Conservation (phyloP, 108 stramenopile genomes). For the Nannochloropsis granulata region DNA sequence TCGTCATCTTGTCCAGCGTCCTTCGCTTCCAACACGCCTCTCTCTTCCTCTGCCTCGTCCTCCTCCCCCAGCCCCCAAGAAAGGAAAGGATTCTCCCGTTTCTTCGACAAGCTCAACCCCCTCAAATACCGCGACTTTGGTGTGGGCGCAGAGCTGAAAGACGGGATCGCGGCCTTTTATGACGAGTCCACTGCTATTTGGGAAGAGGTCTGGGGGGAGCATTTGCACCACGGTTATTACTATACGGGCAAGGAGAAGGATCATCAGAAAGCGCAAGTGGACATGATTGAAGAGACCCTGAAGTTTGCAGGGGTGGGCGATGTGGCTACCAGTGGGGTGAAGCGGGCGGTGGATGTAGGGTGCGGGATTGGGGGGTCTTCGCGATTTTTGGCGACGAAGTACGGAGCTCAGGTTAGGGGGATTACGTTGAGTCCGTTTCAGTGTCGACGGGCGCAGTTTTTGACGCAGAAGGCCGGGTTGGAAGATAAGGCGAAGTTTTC, state of each 20-base stretch:
- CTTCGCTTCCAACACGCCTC: not conserved
- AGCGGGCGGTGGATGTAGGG: slow-evolving; percentile 38
- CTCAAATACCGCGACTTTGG: not conserved
- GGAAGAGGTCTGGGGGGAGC: slow-evolving; percentile 87
- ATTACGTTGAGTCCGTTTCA: slow-evolving; percentile 85
- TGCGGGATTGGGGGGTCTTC: slow-evolving; percentile 86
- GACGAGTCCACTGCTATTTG: slow-evolving; percentile 74
- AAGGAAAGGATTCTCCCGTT: not conserved
- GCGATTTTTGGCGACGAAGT: slow-evolving; percentile 65
- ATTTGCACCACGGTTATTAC: slow-evolving; percentile 46
- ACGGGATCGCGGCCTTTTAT: slow-evolving; percentile 87
- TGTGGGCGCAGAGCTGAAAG: slow-evolving; percentile 48
- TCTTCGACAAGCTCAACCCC: not conserved
- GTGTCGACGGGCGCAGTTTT: slow-evolving; percentile 43
- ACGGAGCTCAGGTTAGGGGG: slow-evolving; percentile 49
- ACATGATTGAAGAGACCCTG: slow-evolving; percentile 78
- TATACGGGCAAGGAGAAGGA: not conserved
- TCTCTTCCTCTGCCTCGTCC: not conserved
- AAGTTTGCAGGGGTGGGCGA: slow-evolving; percentile 53
- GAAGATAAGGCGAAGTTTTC: slow-evolving; percentile 36
- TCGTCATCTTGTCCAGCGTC: not conserved
- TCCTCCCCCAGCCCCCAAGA: not conserved
- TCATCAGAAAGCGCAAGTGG: slow-evolving; percentile 52
- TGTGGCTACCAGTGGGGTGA: slow-evolving; percentile 1
- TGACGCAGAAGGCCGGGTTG: slow-evolving; percentile 56